These are phyloP conservation scores for Neurospora sp. DNA, from an alignment of 495 filamentous ascomycete species.

Conservation along the genomic window DNA sequence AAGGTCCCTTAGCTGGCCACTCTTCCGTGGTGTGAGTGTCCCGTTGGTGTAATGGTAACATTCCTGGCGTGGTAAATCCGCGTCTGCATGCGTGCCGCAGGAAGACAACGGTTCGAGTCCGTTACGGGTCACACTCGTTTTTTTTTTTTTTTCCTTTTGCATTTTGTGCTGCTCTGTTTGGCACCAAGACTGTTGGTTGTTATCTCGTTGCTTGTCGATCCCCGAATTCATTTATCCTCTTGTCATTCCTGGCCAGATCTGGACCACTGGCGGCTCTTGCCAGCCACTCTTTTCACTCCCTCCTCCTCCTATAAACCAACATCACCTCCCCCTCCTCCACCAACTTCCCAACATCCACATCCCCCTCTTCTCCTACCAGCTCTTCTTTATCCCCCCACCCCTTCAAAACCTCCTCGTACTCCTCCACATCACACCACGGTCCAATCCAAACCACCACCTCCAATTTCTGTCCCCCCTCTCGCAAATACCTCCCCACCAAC, in stretches of 20 bases:
- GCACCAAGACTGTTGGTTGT: not conserved
- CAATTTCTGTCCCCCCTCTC: not conserved
- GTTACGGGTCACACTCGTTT: not conserved
- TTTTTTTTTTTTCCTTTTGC: not conserved
- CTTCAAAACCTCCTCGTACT: constrained; percentile 4
- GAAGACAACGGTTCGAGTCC: not conserved
- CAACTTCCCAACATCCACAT: not conserved
- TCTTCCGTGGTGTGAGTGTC: not conserved
- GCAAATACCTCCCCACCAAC: constrained; percentile 12
- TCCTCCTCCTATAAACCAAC: constrained; percentile 8
- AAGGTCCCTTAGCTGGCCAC: not conserved
- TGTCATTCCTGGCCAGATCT: not conserved
- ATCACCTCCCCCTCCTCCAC: constrained; percentile 13
- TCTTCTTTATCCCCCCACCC: constrained; percentile 1
- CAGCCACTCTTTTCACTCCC: not conserved
- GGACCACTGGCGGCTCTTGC: not conserved
- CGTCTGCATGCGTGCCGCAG: not conserved
- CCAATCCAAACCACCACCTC: constrained; percentile 18
- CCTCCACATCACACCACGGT: constrained; percentile 13
- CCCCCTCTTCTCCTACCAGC: not conserved
- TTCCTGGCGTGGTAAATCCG: not conserved
- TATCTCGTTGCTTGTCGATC: not conserved
- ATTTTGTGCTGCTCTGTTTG: not conserved
- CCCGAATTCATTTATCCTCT: not conserved
- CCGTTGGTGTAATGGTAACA: not conserved